phyloP scores from a whole-genome alignment of 1,139 yeast genomes.

The Arxiozyma bovina region DNA sequence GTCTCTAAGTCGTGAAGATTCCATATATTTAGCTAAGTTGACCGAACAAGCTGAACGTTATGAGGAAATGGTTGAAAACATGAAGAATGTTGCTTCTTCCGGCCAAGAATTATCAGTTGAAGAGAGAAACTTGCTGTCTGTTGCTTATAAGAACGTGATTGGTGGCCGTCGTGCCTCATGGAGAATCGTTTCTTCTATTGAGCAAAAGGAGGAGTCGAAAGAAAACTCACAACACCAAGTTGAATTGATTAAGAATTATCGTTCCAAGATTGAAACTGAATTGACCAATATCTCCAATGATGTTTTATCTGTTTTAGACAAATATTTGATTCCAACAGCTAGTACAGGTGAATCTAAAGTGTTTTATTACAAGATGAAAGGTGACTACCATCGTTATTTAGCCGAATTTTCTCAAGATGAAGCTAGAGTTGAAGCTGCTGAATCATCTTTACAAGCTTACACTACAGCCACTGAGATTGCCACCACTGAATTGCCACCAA shows the following conservation, averaged over 20 bases:
- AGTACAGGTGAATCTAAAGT: slow-evolving; percentile 96
- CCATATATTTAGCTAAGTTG: slow-evolving; percentile 95
- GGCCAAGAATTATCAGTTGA: slow-evolving; percentile 95
- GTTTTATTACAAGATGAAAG: slow-evolving; percentile 98
- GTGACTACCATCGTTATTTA: slow-evolving; percentile 98
- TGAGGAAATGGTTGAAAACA: slow-evolving; percentile 98
- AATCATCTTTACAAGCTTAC: slow-evolving; percentile 87
- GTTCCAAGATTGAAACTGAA: slow-evolving; percentile 89
- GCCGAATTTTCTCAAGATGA: slow-evolving; percentile 93
- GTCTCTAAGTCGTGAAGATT: slow-evolving; percentile 93
- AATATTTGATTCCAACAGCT: slow-evolving; percentile 89
- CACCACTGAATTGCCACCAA: slow-evolving; percentile 92
- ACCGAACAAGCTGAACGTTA: slow-evolving; percentile 99
- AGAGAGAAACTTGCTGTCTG: slow-evolving; percentile 93
- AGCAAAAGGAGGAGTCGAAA: slow-evolving; percentile 95
- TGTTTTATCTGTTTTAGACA: slow-evolving; percentile 75
- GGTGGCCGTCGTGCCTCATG: slow-evolving; percentile 99
- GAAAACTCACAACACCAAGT: slow-evolving; percentile 73
- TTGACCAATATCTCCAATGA: slow-evolving; percentile 91
- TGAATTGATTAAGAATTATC: slow-evolving; percentile 82
- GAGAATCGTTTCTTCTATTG: slow-evolving; percentile 97
- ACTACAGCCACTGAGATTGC: slow-evolving; percentile 95
- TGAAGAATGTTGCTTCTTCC: slow-evolving; percentile 94
- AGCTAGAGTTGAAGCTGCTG: slow-evolving; percentile 88
- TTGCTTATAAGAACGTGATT: slow-evolving; percentile 96